These are phyloP conservation scores for Saccharomyces jurei DNA, from an alignment of 805 yeast species.

Conservation along the genomic window DNA sequence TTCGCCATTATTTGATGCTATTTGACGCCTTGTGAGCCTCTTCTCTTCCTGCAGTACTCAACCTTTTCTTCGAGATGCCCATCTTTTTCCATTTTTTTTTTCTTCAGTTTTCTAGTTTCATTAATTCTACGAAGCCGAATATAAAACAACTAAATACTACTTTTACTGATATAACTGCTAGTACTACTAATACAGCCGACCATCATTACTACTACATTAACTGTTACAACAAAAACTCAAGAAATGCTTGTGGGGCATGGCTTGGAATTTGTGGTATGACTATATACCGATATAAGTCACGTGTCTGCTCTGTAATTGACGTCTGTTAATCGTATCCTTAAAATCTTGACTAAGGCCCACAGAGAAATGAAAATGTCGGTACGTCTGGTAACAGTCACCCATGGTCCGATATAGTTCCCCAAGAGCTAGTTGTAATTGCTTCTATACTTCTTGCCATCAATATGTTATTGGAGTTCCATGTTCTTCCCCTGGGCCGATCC, in stretches of 20 bases:
- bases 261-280: not conserved
- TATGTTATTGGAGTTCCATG: not conserved
- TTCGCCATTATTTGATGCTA: constrained; percentile 60
- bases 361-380: not conserved
- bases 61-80: not conserved
- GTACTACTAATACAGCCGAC: not conserved
- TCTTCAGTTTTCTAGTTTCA: not conserved
- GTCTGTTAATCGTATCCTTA: not conserved
- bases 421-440: not conserved
- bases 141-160: not conserved
- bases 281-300: not conserved
- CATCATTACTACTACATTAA: not conserved
- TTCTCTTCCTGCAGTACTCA: not conserved
- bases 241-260: not conserved
- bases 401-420: not conserved
- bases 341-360: not conserved
- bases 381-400: not conserved
- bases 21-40: not conserved
- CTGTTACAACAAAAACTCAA: not conserved
- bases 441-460: not conserved
- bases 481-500: not conserved
- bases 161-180: not conserved
- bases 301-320: not conserved
- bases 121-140: not conserved
- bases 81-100: not conserved